Evolutionary conservation across 1,284 basidiomycete genomes (phyloP).

Genomic region (Ceratobasidium sp.): DNA sequence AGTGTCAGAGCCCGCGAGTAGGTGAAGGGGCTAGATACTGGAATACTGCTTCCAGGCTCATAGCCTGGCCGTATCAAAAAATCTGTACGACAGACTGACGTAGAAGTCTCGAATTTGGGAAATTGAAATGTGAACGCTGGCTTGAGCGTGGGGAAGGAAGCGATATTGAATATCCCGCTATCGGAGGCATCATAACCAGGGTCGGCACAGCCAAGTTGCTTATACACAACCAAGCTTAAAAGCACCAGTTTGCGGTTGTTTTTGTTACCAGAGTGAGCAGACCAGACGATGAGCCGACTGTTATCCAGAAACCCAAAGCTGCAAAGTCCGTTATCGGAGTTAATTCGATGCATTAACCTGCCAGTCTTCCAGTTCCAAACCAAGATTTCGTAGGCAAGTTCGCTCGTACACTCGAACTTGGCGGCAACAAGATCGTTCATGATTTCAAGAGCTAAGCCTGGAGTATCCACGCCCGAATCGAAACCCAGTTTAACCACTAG

Average conservation of each 20-base stretch:
- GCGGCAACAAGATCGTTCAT: not conserved
- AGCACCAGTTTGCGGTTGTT: not conserved
- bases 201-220: not conserved
- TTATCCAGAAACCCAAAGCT: conserved; percentile 20
- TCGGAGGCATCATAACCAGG: not conserved
- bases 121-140: not conserved
- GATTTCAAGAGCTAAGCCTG: not conserved
- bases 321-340: not conserved
- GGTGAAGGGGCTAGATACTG: not conserved
- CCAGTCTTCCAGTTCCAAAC: conserved; percentile 30
- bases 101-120: not conserved
- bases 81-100: not conserved
- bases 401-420: not conserved
- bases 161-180: not conserved
- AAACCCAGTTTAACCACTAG: not conserved
- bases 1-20: not conserved
- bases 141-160: too few species aligned
- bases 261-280: not conserved
- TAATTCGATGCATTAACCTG: not conserved
- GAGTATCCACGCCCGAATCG: not conserved
- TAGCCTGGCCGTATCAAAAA: not conserved
- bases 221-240: too few species aligned
- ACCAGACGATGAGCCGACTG: not conserved
- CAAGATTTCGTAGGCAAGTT: not conserved
- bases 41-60: not conserved